These are phyloP conservation scores for Cladosporium sp. DNA, from an alignment of 2,329 filamentous ascomycete genomes.

Conservation along the genomic window DNA sequence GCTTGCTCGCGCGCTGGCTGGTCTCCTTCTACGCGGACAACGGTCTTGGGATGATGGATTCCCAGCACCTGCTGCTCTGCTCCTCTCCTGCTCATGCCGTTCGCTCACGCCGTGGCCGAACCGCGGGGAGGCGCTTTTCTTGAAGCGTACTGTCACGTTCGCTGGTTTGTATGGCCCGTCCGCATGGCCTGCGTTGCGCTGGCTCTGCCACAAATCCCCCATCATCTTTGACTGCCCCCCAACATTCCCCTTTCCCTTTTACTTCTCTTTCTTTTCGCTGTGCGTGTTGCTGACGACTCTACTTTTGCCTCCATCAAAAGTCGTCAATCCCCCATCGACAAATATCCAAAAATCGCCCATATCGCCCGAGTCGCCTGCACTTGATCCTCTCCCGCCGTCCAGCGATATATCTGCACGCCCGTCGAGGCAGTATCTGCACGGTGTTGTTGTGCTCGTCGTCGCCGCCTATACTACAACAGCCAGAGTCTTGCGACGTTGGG, in stretches of 20 bases:
- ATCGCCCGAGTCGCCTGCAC: not conserved
- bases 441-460: constrained; percentile 5
- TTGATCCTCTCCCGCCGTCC: not conserved
- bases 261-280: constrained; percentile 12
- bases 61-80: not conserved
- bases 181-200: constrained; percentile 12
- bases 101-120: not conserved
- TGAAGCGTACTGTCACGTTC: constrained; percentile 8
- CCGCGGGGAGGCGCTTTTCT: not conserved
- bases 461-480: constrained; percentile 1
- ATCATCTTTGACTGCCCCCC: constrained; percentile 12
- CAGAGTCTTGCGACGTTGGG: constrained; percentile 5
- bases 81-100: not conserved
- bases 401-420: not conserved
- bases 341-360: not conserved
- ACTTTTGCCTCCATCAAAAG: not conserved
- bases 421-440: not conserved
- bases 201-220: constrained; percentile 7
- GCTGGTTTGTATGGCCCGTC: constrained; percentile 13
- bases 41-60: too few relatives aligned
- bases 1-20: too few relatives aligned
- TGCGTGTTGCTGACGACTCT: not conserved
- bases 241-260: constrained; percentile 13
- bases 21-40: too few relatives aligned
- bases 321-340: constrained; percentile 1